Evolutionary conservation across 148 eudicot species (phyloP).

Genomic region (Vaccinium corymbosum): DNA sequence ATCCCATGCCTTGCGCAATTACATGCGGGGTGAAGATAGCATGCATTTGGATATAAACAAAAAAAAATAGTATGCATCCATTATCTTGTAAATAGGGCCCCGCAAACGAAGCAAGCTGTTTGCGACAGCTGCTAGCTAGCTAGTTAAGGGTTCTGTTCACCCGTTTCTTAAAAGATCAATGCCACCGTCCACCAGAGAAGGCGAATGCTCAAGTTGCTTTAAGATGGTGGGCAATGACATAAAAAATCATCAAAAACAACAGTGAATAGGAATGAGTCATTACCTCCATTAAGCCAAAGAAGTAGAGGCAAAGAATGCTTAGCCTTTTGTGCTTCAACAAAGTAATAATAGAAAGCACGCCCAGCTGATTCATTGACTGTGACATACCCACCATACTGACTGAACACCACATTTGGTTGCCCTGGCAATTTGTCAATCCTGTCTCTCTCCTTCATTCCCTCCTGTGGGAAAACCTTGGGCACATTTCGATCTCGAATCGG

Average conservation of each 20-base stretch:
- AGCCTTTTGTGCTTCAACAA: conserved; percentile 33
- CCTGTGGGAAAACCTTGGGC: conserved; percentile 21
- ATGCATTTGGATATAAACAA: no score
- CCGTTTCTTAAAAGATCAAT: not conserved
- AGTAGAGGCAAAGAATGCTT: conserved; percentile 49
- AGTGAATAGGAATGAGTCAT: not conserved
- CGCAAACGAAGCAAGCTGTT: no score
- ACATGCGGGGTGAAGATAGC: no score
- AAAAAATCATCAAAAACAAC: not conserved
- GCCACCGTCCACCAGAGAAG: not conserved
- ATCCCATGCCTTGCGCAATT: no score
- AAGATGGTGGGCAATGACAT: not conserved
- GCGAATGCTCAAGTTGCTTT: not conserved
- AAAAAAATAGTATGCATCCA: not conserved
- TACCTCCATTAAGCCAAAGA: conserved; percentile 95
- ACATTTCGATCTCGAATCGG: not conserved
- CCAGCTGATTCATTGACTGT: conserved; percentile 45
- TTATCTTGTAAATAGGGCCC: not conserved
- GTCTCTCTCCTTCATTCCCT: conserved; percentile 40
- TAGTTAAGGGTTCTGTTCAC: not conserved
- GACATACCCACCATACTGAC: conserved; percentile 64
- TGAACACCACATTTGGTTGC: conserved; percentile 52
- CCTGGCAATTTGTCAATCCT: conserved; percentile 46
- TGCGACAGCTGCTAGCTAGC: no score
- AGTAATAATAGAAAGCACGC: conserved; percentile 56